Conservation (phyloP, 2,329 filamentous ascomycete genomes). For the Fusarium veterinarium region DNA sequence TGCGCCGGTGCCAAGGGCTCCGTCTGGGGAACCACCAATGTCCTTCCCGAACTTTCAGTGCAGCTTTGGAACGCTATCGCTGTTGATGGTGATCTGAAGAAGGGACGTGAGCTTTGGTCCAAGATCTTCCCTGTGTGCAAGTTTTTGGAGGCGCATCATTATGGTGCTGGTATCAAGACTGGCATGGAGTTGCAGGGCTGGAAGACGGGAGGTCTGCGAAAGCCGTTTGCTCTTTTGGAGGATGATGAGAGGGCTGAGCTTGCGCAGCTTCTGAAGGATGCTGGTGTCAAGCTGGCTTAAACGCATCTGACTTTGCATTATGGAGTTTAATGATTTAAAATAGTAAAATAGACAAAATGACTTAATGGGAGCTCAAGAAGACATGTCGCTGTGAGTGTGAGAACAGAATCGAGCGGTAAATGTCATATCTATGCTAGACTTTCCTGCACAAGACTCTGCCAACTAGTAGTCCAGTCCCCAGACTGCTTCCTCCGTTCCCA, state of each 20-base stretch:
- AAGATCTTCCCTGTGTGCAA: conserved; percentile 63
- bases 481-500: conserved; percentile 45
- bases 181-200: conserved; percentile 60
- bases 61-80: conserved; percentile 59
- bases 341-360: conserved; percentile 4
- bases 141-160: conserved; percentile 61
- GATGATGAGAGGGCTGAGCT: conserved; percentile 50
- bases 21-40: conserved; percentile 63
- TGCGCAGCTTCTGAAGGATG: conserved; percentile 51
- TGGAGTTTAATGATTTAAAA: conserved; percentile 8
- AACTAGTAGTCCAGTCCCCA: conserved; percentile 48
- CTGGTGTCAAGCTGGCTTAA: conserved; percentile 49
- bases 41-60: conserved; percentile 61
- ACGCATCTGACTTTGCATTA: neutral
- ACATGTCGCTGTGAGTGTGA: too few species aligned
- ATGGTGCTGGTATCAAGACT: conserved; percentile 60
- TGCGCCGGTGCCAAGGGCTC: conserved; percentile 61
- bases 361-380: neutral
- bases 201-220: conserved; percentile 60
- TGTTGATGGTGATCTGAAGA: conserved; percentile 53
- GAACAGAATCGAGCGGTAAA: too few species aligned
- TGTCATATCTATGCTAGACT: neutral
- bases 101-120: conserved; percentile 58
- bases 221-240: conserved; percentile 57
- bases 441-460: conserved; percentile 40